Evolutionary conservation across 768 basidiomycete genomes (phyloP).

Genomic region (Suillus sp.): DNA sequence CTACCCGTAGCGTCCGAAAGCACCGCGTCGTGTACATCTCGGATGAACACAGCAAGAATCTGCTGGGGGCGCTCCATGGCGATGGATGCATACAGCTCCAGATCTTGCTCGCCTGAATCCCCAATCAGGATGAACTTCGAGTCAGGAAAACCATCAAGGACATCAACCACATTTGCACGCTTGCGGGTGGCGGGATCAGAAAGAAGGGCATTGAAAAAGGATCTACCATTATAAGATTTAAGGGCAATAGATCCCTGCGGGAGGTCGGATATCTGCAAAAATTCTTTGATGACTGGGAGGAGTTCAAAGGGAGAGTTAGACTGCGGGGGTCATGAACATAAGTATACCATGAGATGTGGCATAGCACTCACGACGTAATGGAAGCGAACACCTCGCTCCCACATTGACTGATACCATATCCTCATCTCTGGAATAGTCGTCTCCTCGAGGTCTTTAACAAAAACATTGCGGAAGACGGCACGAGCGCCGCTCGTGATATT

Average conservation of each 20-base stretch:
- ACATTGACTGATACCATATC: slow-evolving; percentile 74
- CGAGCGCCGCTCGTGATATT: slow-evolving; percentile 80
- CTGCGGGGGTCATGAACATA: slow-evolving; percentile 39
- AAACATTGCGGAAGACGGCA: slow-evolving; percentile 87
- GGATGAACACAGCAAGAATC: slow-evolving; percentile 79
- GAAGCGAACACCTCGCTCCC: slow-evolving; percentile 71
- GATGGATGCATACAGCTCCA: slow-evolving; percentile 83
- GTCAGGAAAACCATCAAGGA: slow-evolving; percentile 72
- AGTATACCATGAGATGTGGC: not conserved
- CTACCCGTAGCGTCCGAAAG: slow-evolving; percentile 69
- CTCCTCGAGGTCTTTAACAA: slow-evolving; percentile 82
- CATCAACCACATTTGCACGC: slow-evolving; percentile 74
- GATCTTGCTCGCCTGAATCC: slow-evolving; percentile 93
- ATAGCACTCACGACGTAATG: slow-evolving; percentile 79
- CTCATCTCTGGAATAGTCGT: slow-evolving; percentile 82
- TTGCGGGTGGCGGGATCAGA: slow-evolving; percentile 84
- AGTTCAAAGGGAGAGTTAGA: slow-evolving; percentile 90
- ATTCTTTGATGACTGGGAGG: slow-evolving; percentile 75
- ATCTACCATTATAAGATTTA: slow-evolving; percentile 82
- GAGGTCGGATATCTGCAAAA: slow-evolving; percentile 67
- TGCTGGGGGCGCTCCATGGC: slow-evolving; percentile 70
- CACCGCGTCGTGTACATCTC: slow-evolving; percentile 58
- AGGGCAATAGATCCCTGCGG: slow-evolving; percentile 79
- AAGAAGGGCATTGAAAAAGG: slow-evolving; percentile 81
- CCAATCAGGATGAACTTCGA: slow-evolving; percentile 85